A percentile compares a stretch with the other conserved stretches of the same genome.
Evolutionary conservation across 2,329 filamentous ascomycete species (phyloP).

Genomic region (Calonectria multiphialidica): DNA sequence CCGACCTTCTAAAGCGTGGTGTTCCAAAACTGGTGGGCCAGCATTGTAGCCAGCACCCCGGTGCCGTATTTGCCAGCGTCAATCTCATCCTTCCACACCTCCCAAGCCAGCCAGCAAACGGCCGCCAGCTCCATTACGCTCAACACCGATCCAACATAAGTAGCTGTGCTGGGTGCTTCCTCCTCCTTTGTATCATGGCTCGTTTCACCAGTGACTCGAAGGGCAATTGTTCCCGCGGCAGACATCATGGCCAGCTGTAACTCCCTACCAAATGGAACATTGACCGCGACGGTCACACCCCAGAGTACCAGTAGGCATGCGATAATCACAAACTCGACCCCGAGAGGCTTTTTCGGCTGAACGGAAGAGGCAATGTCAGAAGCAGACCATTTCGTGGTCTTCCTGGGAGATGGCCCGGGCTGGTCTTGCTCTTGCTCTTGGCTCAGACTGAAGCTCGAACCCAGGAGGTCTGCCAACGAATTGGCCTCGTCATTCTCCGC

Average conservation of each 20-base stretch:
- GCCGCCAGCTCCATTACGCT: constrained; percentile 48
- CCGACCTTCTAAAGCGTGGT: constrained; percentile 26
- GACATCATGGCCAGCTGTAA: constrained; percentile 43
- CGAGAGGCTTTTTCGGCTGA: constrained; percentile 17
- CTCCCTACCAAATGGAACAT: constrained; percentile 43
- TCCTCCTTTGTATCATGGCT: constrained; percentile 28
- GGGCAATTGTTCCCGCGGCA: constrained; percentile 45
- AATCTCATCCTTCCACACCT: constrained; percentile 43
- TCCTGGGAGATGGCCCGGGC: neutral
- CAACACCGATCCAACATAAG: constrained; percentile 42
- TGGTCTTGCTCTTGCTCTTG: constrained; percentile 46
- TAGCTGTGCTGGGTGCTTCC: constrained; percentile 32
- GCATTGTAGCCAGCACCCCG: constrained; percentile 46
- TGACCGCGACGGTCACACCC: constrained; percentile 35
- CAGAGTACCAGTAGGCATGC: constrained; percentile 40
- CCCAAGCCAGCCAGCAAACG: constrained; percentile 50
- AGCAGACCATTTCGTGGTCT: neutral
- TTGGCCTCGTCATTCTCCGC: constrained; percentile 56
- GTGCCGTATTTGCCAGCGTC: constrained; percentile 44
- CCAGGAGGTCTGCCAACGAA: constrained; percentile 58
- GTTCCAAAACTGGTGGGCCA: constrained; percentile 48
- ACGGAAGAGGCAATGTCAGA: neutral
- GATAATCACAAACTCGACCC: constrained; percentile 39
- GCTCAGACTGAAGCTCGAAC: constrained; percentile 57
- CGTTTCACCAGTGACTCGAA: constrained; percentile 46